These are phyloP conservation scores for Hypoxylon sp. DNA, from an alignment of 2,329 filamentous ascomycete genomes.

Conservation along the genomic window DNA sequence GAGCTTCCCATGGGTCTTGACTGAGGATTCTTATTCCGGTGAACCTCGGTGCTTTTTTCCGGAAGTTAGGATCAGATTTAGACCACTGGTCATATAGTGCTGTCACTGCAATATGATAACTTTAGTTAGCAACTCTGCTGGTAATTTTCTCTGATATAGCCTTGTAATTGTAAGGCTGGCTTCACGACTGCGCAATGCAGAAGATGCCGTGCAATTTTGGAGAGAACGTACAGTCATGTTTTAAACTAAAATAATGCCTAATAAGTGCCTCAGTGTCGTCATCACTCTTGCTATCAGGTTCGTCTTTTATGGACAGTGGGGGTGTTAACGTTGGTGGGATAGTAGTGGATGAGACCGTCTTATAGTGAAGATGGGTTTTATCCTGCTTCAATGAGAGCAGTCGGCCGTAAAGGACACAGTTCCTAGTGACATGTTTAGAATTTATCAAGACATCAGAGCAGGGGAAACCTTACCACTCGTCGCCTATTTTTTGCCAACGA, in stretches of 20 bases:
- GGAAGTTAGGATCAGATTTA: slow-evolving; percentile 85
- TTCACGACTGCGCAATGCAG: background rate
- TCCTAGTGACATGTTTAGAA: slow-evolving; percentile 60
- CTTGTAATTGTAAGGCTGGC: background rate
- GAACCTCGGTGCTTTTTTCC: slow-evolving; percentile 86
- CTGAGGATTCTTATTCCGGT: slow-evolving; percentile 91
- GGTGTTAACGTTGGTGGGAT: slow-evolving; percentile 51
- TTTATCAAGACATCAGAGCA: background rate
- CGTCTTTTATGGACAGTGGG: slow-evolving; percentile 53
- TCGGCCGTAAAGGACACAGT: slow-evolving; percentile 86
- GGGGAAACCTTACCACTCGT: slow-evolving; percentile 77
- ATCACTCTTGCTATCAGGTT: slow-evolving; percentile 56
- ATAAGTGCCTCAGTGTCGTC: slow-evolving; percentile 82
- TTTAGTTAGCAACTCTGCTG: slow-evolving; percentile 9
- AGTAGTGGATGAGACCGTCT: slow-evolving; percentile 69
- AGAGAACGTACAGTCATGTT: slow-evolving; percentile 66
- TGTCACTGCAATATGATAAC: slow-evolving; percentile 58
- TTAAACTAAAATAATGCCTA: slow-evolving; percentile 87
- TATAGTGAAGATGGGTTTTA: slow-evolving; percentile 81
- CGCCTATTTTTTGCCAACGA: slow-evolving; percentile 87
- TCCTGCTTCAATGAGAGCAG: slow-evolving; percentile 90
- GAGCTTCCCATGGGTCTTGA: slow-evolving; percentile 95
- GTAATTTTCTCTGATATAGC: background rate
- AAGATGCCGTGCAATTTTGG: background rate
- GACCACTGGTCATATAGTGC: slow-evolving; percentile 91